These are phyloP conservation scores for Straminergon stramineum DNA, from an alignment of 225 moss, liverwort and hornwort species.

Conservation along the genomic window DNA sequence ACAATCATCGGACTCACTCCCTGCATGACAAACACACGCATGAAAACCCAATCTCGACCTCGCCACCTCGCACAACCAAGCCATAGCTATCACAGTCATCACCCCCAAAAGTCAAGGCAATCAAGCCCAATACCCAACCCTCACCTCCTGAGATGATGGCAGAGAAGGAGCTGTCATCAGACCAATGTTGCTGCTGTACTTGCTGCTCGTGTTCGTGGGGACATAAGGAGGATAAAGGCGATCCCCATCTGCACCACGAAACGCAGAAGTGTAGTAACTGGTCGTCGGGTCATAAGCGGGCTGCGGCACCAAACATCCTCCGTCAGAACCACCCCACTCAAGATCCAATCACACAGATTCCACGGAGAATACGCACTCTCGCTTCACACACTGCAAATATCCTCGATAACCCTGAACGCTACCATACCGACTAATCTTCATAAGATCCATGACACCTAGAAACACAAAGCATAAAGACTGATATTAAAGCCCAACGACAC, in stretches of 20 bases:
- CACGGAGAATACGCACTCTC: not conserved
- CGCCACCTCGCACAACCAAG: not conserved
- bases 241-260: constrained; percentile 65
- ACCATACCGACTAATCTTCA: not conserved
- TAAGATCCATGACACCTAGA: not conserved
- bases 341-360: not conserved
- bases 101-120: no score
- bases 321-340: not conserved
- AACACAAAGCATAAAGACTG: not conserved
- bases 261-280: constrained; percentile 83
- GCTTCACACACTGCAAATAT: not conserved
- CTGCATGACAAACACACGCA: not conserved
- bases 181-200: constrained; percentile 78
- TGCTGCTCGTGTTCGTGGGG: constrained; percentile 60
- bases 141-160: constrained; percentile 82
- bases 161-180: constrained; percentile 59
- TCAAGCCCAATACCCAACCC: not conserved
- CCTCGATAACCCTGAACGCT: not conserved
- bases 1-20: constrained; percentile 41
- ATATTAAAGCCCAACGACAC: not conserved
- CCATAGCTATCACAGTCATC: no score
- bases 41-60: not conserved
- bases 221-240: constrained; percentile 72
- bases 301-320: not conserved
- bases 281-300: constrained; percentile 37